Evolutionary conservation across 495 filamentous ascomycete genomes (phyloP).

Genomic region (Penicillium crystallinum): DNA sequence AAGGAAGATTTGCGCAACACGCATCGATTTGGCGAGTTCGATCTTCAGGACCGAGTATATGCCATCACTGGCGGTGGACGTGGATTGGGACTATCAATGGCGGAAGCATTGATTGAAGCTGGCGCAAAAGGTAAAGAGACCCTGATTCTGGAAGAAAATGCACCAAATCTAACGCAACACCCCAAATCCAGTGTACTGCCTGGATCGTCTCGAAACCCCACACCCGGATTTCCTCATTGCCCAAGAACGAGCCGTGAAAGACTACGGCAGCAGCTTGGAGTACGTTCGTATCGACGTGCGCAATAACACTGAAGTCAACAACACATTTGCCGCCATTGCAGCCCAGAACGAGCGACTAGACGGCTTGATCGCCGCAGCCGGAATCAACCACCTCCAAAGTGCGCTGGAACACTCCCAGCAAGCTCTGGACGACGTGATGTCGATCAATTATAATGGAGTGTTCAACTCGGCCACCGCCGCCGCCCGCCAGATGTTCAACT

Average conservation of each 20-base stretch:
- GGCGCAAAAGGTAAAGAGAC: conserved; percentile 52
- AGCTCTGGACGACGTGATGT: conserved; percentile 61
- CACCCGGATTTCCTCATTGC: conserved; percentile 48
- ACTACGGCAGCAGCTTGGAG: conserved; percentile 52
- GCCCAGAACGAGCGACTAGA: conserved; percentile 55
- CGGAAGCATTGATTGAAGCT: conserved; percentile 65
- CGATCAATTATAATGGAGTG: conserved; percentile 69
- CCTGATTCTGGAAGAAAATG: neutral
- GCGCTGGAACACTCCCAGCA: conserved; percentile 64
- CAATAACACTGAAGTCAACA: conserved; percentile 50
- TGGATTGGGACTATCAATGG: conserved; percentile 60
- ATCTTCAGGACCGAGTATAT: conserved; percentile 53
- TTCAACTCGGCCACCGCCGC: conserved; percentile 76
- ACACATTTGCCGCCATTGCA: conserved; percentile 50
- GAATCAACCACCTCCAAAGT: conserved; percentile 67
- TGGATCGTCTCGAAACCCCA: conserved; percentile 53
- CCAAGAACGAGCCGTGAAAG: conserved; percentile 38
- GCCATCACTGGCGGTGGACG: conserved; percentile 59
- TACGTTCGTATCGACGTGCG: conserved; percentile 63
- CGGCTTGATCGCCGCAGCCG: conserved; percentile 76
- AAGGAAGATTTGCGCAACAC: conserved; percentile 17
- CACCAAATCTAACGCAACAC: neutral
- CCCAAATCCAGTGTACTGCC: conserved; percentile 49
- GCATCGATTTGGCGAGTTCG: conserved; percentile 45
- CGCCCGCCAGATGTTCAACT: conserved; percentile 67